Evolutionary conservation across 225 moss, liverwort and hornwort genomes (phyloP).

Genomic region (Takakia lepidozioides): DNA sequence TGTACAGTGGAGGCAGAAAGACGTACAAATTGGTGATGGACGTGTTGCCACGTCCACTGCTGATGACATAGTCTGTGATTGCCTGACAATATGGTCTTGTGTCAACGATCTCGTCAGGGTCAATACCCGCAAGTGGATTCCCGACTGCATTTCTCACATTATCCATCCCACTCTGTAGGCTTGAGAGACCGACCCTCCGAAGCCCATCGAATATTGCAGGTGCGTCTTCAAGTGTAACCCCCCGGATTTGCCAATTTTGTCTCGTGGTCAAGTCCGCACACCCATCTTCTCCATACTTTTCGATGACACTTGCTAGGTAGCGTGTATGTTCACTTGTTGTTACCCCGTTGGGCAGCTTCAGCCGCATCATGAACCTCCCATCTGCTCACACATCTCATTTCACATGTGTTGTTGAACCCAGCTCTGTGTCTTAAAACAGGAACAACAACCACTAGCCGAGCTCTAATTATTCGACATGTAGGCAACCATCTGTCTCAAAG

Average conservation of each 20-base stretch:
- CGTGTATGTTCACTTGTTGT: constrained; percentile 81
- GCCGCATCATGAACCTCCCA: constrained; percentile 92
- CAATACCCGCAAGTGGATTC: constrained; percentile 83
- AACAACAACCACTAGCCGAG: too few species aligned
- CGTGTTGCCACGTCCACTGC: constrained; percentile 50
- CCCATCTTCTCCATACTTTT: constrained; percentile 78
- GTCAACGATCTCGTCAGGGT: constrained; percentile 77
- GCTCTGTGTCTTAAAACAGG: too few species aligned
- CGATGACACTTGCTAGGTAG: constrained; percentile 63
- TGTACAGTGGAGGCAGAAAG: too few species aligned
- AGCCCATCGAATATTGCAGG: constrained; percentile 66
- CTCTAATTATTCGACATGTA: too few species aligned
- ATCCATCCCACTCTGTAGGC: constrained; percentile 91
- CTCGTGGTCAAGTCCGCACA: constrained; percentile 90
- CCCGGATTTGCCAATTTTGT: constrained; percentile 97
- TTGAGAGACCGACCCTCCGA: constrained; percentile 45
- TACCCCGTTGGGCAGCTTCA: constrained; percentile 91
- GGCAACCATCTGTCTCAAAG: too few species aligned
- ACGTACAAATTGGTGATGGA: constrained; percentile 60
- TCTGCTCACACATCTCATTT: constrained; percentile 26
- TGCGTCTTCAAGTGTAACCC: constrained; percentile 62
- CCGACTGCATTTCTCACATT: constrained; percentile 88
- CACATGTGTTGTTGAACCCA: too few species aligned
- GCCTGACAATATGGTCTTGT: constrained; percentile 56
- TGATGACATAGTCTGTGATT: constrained; percentile 63